Base-by-base conservation (phyloP, 169 alveolate genomes). In the Plasmodium gaboni region DNA sequence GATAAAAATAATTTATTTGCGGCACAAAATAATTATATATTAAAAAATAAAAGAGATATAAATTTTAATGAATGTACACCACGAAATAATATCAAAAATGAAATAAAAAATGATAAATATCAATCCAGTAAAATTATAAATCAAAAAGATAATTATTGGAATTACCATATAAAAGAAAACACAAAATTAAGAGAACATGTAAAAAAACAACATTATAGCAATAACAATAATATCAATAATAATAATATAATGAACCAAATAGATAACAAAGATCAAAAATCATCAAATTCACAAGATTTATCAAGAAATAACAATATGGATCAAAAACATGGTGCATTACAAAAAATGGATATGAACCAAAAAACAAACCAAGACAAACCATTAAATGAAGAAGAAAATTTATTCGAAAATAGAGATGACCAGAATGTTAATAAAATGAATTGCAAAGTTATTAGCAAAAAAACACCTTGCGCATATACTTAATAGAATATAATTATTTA, bases 401-500 rank as follows among this genome's bases (percentile, higher is more conserved):
- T 59, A 3, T 15, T 32, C 51, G 48, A 64, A 24, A 78, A 46
- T 26, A 44, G 12, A 32, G 89, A 64, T 50, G 89, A 32, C 9
- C 78, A 78, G 9, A 51, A 65, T 44, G 42, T 19, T 53, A 78
- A 64, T 65, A 50, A 78, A 78, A 42, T 78, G 15, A 78, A 78
- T 53, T 78, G 89, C 15, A 78, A 78, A 78, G 65, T 78, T n/a
- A 51, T 78, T 69, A 78, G 65, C 28, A 78, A 78, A 51, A 65
- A 78, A n/a, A 32, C 69, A 0, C 48, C 32, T n/a, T 78, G 48
- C 64, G 80, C 78, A 44, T 64, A 64, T 51, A 48, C 89, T 12
- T 64, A 65, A 74, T 15, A 28, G 26, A 2, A 22, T 64, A 44
- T 19, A 44, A 32, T 22, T 63, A 38, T 48, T 12, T 76, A 48